These are phyloP conservation scores for Lomentospora prolificans DNA, from an alignment of 2,329 filamentous ascomycete species.

Conservation along the genomic window DNA sequence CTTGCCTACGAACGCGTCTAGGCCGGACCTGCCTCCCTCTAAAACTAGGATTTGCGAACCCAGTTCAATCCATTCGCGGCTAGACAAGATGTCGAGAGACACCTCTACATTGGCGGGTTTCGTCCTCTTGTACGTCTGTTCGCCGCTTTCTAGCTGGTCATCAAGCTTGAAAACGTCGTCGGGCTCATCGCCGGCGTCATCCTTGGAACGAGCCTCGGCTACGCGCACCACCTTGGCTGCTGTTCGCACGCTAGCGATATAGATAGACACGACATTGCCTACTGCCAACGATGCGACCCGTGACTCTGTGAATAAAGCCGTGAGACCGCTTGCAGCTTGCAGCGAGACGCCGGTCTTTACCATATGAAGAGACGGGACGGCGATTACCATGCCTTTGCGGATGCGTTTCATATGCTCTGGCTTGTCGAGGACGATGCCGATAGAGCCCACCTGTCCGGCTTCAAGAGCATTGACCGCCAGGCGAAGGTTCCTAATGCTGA, in stretches of 20 bases:
- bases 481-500: constrained; percentile 80
- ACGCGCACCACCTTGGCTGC: constrained; percentile 63
- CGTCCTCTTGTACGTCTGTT: constrained; percentile 12
- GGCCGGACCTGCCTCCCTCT: constrained; percentile 57
- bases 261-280: constrained; percentile 68
- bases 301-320: constrained; percentile 57
- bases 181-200: constrained; percentile 37
- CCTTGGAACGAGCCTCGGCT: constrained; percentile 20
- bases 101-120: constrained; percentile 34
- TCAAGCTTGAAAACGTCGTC: constrained; percentile 51
- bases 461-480: constrained; percentile 69
- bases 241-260: constrained; percentile 77
- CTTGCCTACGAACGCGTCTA: constrained; percentile 64
- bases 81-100: constrained; percentile 57
- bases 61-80: constrained; percentile 63
- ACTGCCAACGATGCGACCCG: constrained; percentile 54
- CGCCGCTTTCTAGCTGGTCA: constrained; percentile 29
- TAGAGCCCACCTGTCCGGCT: constrained; percentile 78
- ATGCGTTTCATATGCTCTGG: constrained; percentile 33
- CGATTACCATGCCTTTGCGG: constrained; percentile 77
- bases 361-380: constrained; percentile 51
- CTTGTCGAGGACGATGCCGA: constrained; percentile 61
- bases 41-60: constrained; percentile 62
- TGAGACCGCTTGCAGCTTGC: constrained; percentile 57
- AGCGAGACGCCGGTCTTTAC: constrained; percentile 45